Conservation (phyloP, 805 yeast species). For the Tetrapisispora fleetii region DNA sequence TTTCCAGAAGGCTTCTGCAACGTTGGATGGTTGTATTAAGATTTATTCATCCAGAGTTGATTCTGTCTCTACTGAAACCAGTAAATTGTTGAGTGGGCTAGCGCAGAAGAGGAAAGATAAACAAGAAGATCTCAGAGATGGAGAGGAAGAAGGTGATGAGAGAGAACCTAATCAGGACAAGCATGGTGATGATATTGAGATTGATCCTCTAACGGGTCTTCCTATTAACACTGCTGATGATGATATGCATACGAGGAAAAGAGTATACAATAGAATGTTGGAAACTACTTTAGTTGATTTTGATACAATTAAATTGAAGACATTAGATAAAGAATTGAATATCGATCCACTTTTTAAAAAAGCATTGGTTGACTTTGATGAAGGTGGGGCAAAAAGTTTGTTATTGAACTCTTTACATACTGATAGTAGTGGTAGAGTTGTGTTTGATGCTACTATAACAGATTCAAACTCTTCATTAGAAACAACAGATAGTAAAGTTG, state of each 20-base stretch:
- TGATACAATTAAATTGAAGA: constrained; percentile 41
- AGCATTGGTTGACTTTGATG: constrained; percentile 69
- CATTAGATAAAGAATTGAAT: constrained; percentile 52
- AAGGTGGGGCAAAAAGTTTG: constrained; percentile 70
- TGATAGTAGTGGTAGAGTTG: constrained; percentile 44
- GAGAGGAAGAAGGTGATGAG: constrained; percentile 18
- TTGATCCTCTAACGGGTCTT: constrained; percentile 29
- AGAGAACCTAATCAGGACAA: constrained; percentile 17
- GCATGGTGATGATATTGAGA: constrained; percentile 18
- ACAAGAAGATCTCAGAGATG: constrained; percentile 14
- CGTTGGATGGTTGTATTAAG: constrained; percentile 90
- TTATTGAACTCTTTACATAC: constrained; percentile 51
- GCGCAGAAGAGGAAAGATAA: constrained; percentile 34
- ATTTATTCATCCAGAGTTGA: constrained; percentile 87
- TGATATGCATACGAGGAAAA: constrained; percentile 17
- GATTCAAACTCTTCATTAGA: constrained; percentile 12
- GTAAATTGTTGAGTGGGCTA: constrained; percentile 68
- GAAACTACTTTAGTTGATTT: constrained; percentile 43
- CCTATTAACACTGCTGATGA: constrained; percentile 19
- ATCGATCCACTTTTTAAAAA: constrained; percentile 71
- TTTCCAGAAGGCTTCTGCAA: constrained; percentile 84
- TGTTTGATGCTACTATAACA: constrained; percentile 49
- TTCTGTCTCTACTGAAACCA: constrained; percentile 85
- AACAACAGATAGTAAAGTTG: neutral
- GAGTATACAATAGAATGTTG: constrained; percentile 24